Base-by-base conservation (phyloP, 2,329 filamentous ascomycete species). In the Grosmannia penicillata region DNA sequence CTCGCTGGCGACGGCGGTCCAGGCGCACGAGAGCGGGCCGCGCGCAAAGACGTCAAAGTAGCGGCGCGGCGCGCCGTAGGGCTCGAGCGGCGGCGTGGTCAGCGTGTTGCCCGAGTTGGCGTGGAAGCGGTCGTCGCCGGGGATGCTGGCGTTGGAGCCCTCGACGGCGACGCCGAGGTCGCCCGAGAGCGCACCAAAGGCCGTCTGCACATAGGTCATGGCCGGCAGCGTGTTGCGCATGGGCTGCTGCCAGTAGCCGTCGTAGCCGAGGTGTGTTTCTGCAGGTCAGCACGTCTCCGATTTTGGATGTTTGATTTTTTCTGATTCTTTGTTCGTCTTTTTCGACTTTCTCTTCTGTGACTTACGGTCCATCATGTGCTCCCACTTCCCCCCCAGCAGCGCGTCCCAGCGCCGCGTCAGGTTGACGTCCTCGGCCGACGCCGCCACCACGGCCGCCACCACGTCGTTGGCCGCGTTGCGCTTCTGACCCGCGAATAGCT, bases 181-280 rank as follows among this genome's bases (percentile, higher is more conserved):
- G 8, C 78, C 78, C 1, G 71, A 67, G 6, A 81, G 58, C 6
- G 69, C 68, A 11, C 77, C 64, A 37, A 78, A 71, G 2, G 62
- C 56, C 3, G 62, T 63, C 51, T 78, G 72, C 1, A 78, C 70
- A 45, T 71, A 77, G 6, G 65, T 57, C 45, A 81, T 62, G 8
- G 70, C 66, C 0, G 78, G 76, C 1, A 79, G 65, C 0, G 68
- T 68, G 50, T 83, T 79, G 25, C 76, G 63, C 78, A 82, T 82
- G 1, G 79, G 76, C 51, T 82, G 78, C 55, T 83, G 78, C 77
- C 77, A 72, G 53, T 65, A 65, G 34, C 60, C 63, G 37, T 69
- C 59, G 33, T 68, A 72, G 17, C 68, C 67, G 8, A 72, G 54
- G 46, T 72, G 70, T 0, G 66, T 70, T 58, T 71, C 57, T 59